Conservation (phyloP, 768 basidiomycete genomes). For the Tulasnella sp. region DNA sequence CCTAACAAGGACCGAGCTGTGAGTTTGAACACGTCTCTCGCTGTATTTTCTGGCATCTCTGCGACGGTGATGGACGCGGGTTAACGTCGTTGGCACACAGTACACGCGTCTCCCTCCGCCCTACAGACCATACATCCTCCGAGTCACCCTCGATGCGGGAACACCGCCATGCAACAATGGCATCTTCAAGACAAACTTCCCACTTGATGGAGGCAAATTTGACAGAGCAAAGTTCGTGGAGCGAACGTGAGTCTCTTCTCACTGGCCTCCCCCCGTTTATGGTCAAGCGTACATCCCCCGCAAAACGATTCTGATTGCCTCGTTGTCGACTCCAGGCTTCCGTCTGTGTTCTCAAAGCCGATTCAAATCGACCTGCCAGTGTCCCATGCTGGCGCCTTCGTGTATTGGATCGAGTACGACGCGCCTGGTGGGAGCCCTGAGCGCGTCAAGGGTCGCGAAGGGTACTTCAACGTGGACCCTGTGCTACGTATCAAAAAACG, state of each 20-base stretch:
- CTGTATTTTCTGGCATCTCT: slow-evolving; percentile 4
- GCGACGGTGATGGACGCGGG: slow-evolving; percentile 17
- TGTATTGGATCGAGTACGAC: slow-evolving; percentile 91
- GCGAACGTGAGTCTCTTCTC: slow-evolving; percentile 46
- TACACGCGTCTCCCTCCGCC: slow-evolving; percentile 95
- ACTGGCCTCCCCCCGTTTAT: neutral
- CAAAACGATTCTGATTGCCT: neutral
- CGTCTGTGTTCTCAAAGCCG: slow-evolving; percentile 76
- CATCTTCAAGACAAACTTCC: slow-evolving; percentile 92
- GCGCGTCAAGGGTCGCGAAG: slow-evolving; percentile 70
- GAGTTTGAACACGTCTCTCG: slow-evolving; percentile 25
- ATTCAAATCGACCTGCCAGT: slow-evolving; percentile 92
- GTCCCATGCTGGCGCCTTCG: slow-evolving; percentile 91
- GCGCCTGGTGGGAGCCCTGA: slow-evolving; percentile 36
- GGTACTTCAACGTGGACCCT: slow-evolving; percentile 96
- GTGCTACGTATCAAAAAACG: slow-evolving; percentile 65
- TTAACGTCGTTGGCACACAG: slow-evolving; percentile 32
- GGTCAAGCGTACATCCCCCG: neutral
- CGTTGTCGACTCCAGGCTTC: slow-evolving; percentile 67
- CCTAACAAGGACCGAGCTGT: slow-evolving; percentile 78
- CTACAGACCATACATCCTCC: slow-evolving; percentile 72
- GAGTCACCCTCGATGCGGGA: slow-evolving; percentile 84
- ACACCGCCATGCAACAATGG: slow-evolving; percentile 84
- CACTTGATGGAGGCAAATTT: slow-evolving; percentile 82
- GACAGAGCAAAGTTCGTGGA: slow-evolving; percentile 60